phyloP scores from a whole-genome alignment of 768 basidiomycete species.

The Arthromyces matolae region DNA sequence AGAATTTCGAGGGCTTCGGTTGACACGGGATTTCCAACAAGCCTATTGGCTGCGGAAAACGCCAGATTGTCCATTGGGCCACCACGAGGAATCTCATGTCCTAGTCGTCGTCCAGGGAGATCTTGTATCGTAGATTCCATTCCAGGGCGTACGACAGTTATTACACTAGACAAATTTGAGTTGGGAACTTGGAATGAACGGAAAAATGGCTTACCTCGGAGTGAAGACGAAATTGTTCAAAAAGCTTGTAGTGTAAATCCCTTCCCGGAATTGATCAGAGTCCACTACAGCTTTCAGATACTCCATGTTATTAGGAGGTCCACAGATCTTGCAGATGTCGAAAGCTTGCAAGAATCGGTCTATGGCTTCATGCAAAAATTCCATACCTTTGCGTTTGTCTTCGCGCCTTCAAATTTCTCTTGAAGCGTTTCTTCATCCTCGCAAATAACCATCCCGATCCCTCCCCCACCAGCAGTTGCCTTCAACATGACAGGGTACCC shows the following conservation, averaged over 20 bases:
- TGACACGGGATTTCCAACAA: conserved; percentile 49
- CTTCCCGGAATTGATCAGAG: conserved; percentile 35
- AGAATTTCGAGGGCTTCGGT: conserved; percentile 58
- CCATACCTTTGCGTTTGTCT: conserved; percentile 43
- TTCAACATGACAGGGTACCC: conserved; percentile 66
- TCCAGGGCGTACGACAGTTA: conserved; percentile 53
- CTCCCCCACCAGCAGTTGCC: conserved; percentile 67
- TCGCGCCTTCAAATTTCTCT: conserved; percentile 32
- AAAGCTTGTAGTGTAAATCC: conserved; percentile 46
- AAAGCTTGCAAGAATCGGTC: conserved; percentile 38
- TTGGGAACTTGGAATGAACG: neutral
- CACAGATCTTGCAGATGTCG: conserved; percentile 39
- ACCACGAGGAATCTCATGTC: conserved; percentile 57
- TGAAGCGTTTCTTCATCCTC: conserved; percentile 34
- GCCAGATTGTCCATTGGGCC: conserved; percentile 64
- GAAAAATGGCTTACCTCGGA: conserved; percentile 33
- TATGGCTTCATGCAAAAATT: too few relatives aligned
- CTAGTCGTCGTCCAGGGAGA: conserved; percentile 47
- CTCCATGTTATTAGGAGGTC: conserved; percentile 58
- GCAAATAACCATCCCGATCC: conserved; percentile 63
- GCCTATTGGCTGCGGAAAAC: conserved; percentile 51
- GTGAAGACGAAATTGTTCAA: conserved; percentile 40
- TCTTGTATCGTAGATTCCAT: conserved; percentile 59
- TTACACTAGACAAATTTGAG: conserved; percentile 28
- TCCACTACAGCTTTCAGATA: conserved; percentile 46